phyloP scores from a whole-genome alignment of 768 basidiomycete species.

The Pisolithus albus region DNA sequence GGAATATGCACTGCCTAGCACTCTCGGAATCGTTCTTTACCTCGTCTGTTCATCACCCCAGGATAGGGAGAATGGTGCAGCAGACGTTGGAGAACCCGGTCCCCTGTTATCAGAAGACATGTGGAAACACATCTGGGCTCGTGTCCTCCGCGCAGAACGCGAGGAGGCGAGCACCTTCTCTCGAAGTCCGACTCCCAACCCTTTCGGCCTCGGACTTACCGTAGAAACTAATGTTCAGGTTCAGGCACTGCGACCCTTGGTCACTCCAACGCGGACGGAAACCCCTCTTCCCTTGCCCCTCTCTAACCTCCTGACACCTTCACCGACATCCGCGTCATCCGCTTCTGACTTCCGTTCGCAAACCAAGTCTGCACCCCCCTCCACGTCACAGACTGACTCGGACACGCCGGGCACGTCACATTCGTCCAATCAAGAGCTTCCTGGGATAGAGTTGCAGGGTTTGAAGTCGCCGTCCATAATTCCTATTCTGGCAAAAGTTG shows the following conservation, averaged over 20 bases:
- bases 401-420: conserved; percentile 52
- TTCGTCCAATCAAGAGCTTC: conserved; percentile 31
- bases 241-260: conserved; percentile 38
- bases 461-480: conserved; percentile 58
- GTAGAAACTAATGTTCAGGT: conserved; percentile 27
- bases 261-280: conserved; percentile 38
- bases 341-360: conserved; percentile 41
- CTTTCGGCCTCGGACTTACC: conserved; percentile 40
- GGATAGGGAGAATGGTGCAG: conserved; percentile 16
- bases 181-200: conserved; percentile 31
- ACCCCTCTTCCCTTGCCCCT: conserved; percentile 30
- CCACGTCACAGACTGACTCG: conserved; percentile 37
- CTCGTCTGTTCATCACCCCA: conserved; percentile 44
- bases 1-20: conserved; percentile 89
- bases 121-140: conserved; percentile 82
- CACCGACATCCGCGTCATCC: conserved; percentile 47
- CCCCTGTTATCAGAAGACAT: conserved; percentile 82
- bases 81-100: conserved; percentile 51
- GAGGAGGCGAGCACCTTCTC: conserved; percentile 29
- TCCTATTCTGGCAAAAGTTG: conserved; percentile 87
- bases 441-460: conserved; percentile 60
- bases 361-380: conserved; percentile 43
- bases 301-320: conserved; percentile 29
- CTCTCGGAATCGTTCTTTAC: conserved; percentile 76
- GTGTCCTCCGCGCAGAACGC: conserved; percentile 60